Conservation (phyloP, 2,329 filamentous ascomycete genomes). For the Lecanicillium sp. region DNA sequence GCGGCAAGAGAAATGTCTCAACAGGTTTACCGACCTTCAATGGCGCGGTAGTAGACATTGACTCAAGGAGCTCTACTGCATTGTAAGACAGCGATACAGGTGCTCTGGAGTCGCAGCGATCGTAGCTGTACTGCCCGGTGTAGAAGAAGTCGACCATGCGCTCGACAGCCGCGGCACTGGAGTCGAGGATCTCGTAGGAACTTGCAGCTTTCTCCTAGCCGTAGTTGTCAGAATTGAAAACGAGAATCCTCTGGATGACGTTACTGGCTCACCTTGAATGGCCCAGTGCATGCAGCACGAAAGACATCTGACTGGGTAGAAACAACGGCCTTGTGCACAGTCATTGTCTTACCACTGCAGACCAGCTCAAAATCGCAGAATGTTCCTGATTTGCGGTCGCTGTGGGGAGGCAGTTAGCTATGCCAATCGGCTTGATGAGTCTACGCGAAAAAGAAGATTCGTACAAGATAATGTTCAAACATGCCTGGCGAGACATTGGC, state of each 20-base stretch:
- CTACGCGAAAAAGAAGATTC: too few relatives aligned
- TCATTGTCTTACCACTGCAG: not conserved
- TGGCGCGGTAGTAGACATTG: too few relatives aligned
- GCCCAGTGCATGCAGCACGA: not conserved
- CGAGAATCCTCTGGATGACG: not conserved
- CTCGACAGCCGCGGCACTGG: not conserved
- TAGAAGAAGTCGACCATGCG: conserved; percentile 10
- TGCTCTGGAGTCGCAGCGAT: not conserved
- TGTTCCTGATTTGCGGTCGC: conserved; percentile 6
- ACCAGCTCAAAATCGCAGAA: conserved; percentile 6
- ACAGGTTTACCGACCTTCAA: too few relatives aligned
- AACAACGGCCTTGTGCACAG: conserved; percentile 7
- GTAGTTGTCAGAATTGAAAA: not conserved
- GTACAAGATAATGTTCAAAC: too few relatives aligned
- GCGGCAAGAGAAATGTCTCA: not conserved
- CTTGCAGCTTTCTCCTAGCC: not conserved
- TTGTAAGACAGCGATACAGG: not conserved
- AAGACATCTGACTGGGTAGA: conserved; percentile 9
- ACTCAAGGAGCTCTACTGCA: too few relatives aligned
- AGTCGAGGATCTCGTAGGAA: not conserved
- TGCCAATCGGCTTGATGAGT: too few relatives aligned
- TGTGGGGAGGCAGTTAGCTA: too few relatives aligned
- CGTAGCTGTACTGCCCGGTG: conserved; percentile 1
- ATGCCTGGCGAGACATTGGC: too few relatives aligned
- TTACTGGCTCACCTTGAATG: not conserved